These are phyloP conservation scores for Cutaneotrichosporon cutaneum DNA, from an alignment of 1,284 basidiomycete genomes.

Conservation along the genomic window DNA sequence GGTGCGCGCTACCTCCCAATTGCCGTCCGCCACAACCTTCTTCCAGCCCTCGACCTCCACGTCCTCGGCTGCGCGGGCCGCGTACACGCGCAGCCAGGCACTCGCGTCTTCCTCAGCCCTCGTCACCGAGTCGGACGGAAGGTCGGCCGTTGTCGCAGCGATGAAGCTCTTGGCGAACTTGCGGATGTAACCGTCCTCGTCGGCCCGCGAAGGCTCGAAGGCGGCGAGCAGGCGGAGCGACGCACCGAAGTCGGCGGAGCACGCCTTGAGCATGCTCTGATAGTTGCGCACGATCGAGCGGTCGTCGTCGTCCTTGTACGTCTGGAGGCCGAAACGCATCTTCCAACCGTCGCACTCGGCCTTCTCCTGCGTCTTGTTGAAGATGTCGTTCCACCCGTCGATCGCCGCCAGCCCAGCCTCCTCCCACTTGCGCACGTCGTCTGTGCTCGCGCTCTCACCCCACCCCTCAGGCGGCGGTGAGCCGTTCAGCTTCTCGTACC, in stretches of 20 bases:
- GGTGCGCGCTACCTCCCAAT: conserved; percentile 42
- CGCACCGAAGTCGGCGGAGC: conserved; percentile 76
- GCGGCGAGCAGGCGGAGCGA: conserved; percentile 69
- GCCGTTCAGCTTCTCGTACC: conserved; percentile 62
- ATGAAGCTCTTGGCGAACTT: conserved; percentile 60
- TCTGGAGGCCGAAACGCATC: conserved; percentile 71
- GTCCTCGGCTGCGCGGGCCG: conserved; percentile 59
- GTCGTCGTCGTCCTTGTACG: conserved; percentile 59
- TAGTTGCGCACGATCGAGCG: conserved; percentile 63
- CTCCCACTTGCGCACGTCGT: conserved; percentile 65
- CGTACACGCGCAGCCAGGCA: conserved; percentile 69
- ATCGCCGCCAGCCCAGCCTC: conserved; percentile 59
- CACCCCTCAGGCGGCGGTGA: conserved; percentile 63
- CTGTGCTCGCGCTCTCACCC: conserved; percentile 63
- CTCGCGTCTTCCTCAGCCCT: conserved; percentile 57
- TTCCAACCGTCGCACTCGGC: conserved; percentile 68
- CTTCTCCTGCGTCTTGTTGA: conserved; percentile 60
- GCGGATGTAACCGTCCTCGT: conserved; percentile 47
- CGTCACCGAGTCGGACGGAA: conserved; percentile 56
- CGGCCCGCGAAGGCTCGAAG: conserved; percentile 60
- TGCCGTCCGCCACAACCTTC: conserved; percentile 14
- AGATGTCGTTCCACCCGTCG: conserved; percentile 56
- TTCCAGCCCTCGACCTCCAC: conserved; percentile 14
- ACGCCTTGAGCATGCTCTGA: conserved; percentile 65
- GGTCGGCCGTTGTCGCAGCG: conserved; percentile 52